Conservation (phyloP, 2,329 filamentous ascomycete species). For the Colletotrichum acutatum region DNA sequence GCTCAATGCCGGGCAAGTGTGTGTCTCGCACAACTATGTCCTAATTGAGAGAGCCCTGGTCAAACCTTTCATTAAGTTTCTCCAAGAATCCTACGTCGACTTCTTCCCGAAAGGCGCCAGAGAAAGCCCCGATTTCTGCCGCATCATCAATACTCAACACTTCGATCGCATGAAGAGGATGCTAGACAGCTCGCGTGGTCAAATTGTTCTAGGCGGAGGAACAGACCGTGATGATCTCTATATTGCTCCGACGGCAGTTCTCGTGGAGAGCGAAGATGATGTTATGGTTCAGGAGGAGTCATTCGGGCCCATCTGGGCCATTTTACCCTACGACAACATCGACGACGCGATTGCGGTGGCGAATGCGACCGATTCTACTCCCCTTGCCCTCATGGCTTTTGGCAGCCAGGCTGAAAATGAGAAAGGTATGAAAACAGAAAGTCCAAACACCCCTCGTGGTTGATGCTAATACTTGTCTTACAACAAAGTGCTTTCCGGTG, state of each 20-base stretch:
- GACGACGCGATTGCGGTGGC: constrained; percentile 87
- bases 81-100: constrained; percentile 76
- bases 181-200: constrained; percentile 84
- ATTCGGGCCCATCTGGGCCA: constrained; percentile 91
- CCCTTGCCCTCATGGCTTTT: constrained; percentile 86
- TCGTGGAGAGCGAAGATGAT: constrained; percentile 72
- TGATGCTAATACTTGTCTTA: constrained; percentile 22
- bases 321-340: constrained; percentile 80
- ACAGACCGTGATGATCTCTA: constrained; percentile 83
- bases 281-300: constrained; percentile 90
- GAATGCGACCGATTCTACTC: constrained; percentile 84
- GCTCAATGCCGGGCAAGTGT: constrained; percentile 89
- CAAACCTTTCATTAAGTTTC: constrained; percentile 76
- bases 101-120: constrained; percentile 88
- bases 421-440: constrained; percentile 63
- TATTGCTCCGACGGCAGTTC: constrained; percentile 91
- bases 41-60: constrained; percentile 82
- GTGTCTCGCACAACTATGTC: constrained; percentile 92
- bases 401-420: constrained; percentile 82
- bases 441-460: neutral
- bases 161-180: constrained; percentile 89
- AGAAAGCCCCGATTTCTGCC: constrained; percentile 78
- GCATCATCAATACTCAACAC: constrained; percentile 83
- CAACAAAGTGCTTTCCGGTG: constrained; percentile 64
- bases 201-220: constrained; percentile 87